Conservation (phyloP, 2,329 filamentous ascomycete species). For the Xylariaceae sp. region DNA sequence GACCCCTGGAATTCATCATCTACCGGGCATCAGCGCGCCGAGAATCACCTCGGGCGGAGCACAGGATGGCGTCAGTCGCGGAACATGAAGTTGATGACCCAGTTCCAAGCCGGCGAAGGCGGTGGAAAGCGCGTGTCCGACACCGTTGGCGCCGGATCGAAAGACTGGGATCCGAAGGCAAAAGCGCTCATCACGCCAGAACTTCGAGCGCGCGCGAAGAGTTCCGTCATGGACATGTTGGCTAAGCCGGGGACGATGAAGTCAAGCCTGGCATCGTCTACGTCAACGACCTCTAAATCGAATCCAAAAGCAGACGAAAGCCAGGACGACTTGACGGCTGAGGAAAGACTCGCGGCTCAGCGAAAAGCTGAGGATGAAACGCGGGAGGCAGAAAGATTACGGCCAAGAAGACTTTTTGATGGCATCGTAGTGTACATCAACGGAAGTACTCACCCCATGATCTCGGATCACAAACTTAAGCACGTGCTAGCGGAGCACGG, state of each 20-base stretch:
- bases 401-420: slow-evolving; percentile 60
- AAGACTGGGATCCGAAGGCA: slow-evolving; percentile 53
- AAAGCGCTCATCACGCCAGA: slow-evolving; percentile 49
- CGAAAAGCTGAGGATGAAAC: slow-evolving; percentile 40
- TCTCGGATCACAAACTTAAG: slow-evolving; percentile 88
- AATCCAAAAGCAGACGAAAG: slow-evolving; percentile 10
- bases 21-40: slow-evolving; percentile 78
- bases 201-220: slow-evolving; percentile 42
- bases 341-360: slow-evolving; percentile 32
- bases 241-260: slow-evolving; percentile 49
- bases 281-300: slow-evolving; percentile 10
- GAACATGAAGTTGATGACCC: slow-evolving; percentile 67
- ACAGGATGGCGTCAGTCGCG: slow-evolving; percentile 74
- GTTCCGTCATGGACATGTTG: slow-evolving; percentile 59
- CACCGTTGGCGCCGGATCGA: slow-evolving; percentile 65
- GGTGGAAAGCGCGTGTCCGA: slow-evolving; percentile 66
- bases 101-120: slow-evolving; percentile 63
- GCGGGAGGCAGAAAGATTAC: slow-evolving; percentile 50
- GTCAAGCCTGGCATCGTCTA: slow-evolving; percentile 18
- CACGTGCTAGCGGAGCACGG: slow-evolving; percentile 75
- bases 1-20: slow-evolving; percentile 75
- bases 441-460: slow-evolving; percentile 76
- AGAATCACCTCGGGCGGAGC: slow-evolving; percentile 61
- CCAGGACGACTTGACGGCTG: slow-evolving; percentile 15
- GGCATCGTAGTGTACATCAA: slow-evolving; percentile 82